Evolutionary conservation across 441 rosid genomes (phyloP), one percentile per base, ranked within the genome.

Genomic region (Isatis lusitanica): DNA sequence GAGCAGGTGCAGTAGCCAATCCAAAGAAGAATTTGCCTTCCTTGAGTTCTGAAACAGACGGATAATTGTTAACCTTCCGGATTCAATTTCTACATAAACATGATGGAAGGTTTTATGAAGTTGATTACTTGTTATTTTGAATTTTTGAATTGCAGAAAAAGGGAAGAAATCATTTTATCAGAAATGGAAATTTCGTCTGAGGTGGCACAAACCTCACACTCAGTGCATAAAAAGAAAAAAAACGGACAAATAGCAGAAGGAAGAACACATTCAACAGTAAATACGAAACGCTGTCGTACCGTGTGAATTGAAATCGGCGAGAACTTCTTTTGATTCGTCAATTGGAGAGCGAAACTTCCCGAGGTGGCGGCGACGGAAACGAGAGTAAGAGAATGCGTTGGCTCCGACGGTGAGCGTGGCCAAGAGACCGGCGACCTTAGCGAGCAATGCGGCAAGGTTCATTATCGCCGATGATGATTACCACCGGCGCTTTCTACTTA

Each of bases 1-100:
- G 97, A 38, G 97, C 97, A 26, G 99, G 97, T 5, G 97, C 99
- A 3, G 99, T 94, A 33, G 97, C 99, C 83, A 94, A 83, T 70
- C 99, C 99, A 71, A 90, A 94, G 94, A 94, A 90, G 84, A 94
- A 94, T 15, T 62, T 28, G 0, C 18, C 52, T n/a, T 77, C 73
- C 65, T 42, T 80, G 43, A 81, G 53, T 62, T 65, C 80, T 77
- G 73, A 66, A 77, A 51, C 59, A 52, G 66, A 60, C 1, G 47
- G 1, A 46, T 3, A 16, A 56, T 4, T 28, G 6, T 13, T 12
- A 17, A 33, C 5, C 28, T 11, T 28, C 17, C 7, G 9, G 31
- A 42, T 53, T 72, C 57, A 63, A 5, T 39, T 39, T 26, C 30
- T 15, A 26, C 65, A 71, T 62, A 16, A 26, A 17, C 24, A 43